Percentiles rank a stretch among this genome's conserved stretches.
Conservation (phyloP, 176 grass and related monocot species). For the Typha latifolia region DNA sequence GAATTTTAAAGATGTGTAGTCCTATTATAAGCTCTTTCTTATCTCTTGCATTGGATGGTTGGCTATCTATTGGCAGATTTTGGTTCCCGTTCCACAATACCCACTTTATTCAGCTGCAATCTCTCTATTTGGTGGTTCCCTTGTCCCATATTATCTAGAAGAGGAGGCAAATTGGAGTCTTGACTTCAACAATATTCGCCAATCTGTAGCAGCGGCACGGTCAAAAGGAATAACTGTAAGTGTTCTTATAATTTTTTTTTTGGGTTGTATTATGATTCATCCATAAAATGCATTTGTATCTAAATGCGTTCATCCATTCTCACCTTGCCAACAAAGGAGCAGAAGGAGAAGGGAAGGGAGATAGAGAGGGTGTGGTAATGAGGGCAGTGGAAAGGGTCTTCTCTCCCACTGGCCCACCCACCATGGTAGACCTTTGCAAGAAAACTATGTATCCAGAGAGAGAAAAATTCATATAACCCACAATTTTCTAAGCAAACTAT, state of each 20-base stretch:
- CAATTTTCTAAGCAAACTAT: too few relatives aligned
- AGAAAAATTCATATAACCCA: too few relatives aligned
- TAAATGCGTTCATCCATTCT: background rate
- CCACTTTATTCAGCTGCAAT: slow-evolving; percentile 97
- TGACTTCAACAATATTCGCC: slow-evolving; percentile 47
- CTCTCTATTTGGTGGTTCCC: slow-evolving; percentile 68
- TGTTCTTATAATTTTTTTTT: slow-evolving; percentile 8
- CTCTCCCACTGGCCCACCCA: too few relatives aligned
- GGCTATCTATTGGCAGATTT: slow-evolving; percentile 50
- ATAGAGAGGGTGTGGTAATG: too few relatives aligned
- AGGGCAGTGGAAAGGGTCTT: too few relatives aligned
- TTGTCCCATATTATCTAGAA: slow-evolving; percentile 94
- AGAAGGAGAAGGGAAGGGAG: too few relatives aligned
- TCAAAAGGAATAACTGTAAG: slow-evolving; percentile 89
- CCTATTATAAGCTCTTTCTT: background rate
- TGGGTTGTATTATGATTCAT: background rate
- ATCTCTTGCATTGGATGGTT: slow-evolving; percentile 12
- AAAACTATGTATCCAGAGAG: too few relatives aligned
- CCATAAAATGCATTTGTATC: background rate
- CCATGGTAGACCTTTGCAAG: too few relatives aligned
- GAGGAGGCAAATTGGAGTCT: slow-evolving; percentile 94
- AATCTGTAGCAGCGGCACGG: slow-evolving; percentile 52
- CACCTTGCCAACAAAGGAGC: too few relatives aligned
- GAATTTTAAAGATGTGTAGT: background rate
- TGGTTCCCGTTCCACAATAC: slow-evolving; percentile 97